Base-by-base conservation (phyloP, 1,284 basidiomycete species). In the Moesziomyces globuligerus region DNA sequence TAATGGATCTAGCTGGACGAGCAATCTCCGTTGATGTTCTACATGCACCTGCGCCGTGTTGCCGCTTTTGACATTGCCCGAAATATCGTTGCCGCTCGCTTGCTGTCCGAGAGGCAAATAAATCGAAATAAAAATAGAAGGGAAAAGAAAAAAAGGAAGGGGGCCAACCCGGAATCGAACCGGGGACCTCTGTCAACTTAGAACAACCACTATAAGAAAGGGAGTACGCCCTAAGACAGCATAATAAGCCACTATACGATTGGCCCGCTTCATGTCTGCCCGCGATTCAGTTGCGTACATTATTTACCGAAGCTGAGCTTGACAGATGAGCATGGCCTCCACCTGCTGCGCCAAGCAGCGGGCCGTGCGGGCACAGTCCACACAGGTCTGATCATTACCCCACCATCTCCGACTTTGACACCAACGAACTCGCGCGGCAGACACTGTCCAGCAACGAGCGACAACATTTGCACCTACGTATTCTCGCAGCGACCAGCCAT, bases 211-310 rank as follows among this genome's bases (percentile, higher is more conserved):
- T 32, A 17, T 7, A 3, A 9, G 24, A 32, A 10, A 20, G 32
- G 20, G 29, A 17, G 29, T 45, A 46, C 17, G 46, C 68, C 68
- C 68, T 71, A 71, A 71, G 68, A 71, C 68, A 71, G 68, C 62
- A 71, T 71, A 71, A 71, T 71, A 71, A 71, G 68, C 68, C 56
- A 66, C 61, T 69, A 72, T 64, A 62, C 65, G 60, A 62, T 69
- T 69, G 58, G 66, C 61, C 70, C 58, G 10, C 48, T 49, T 17
- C n/a, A 8, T 32, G 21, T 28, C 9, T 15, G n/a, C 4, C 1
- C 1, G 7, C 3, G 5, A 5, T 9, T 2, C 2, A 0, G 39
- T 44, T 57, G 44, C 17, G 34, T 34, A 37, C 38, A 61, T 48
- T 41, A 39, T n/a, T n/a, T n/a, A n/a, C n/a, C n/a, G n/a, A n/a